Base-by-base conservation (phyloP, 2,329 filamentous ascomycete species). In the Botrytis pseudocinerea region DNA sequence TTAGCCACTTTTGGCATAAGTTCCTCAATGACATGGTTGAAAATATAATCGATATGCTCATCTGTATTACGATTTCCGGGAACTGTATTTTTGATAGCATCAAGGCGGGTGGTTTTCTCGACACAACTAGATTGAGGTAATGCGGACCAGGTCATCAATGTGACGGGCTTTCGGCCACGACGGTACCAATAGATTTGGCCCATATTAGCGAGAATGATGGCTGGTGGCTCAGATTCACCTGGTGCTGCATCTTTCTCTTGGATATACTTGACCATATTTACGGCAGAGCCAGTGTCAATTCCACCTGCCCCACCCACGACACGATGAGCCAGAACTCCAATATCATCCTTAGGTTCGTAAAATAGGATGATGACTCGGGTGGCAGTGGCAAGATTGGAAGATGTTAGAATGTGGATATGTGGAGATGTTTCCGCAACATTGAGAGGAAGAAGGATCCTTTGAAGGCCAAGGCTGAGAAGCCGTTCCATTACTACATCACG, bases 181-280 rank as follows among this genome's bases (percentile, higher is more conserved):
- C 92, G 89, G 81, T 92, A 93, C 90, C 93, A 98, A 78, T 91
- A 85, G 28, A 93, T 84, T 82, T 97, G 90, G 7, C 93, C 93
- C 6, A 89, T 85, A 80, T 97, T 98, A 63, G 93, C 88, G 40
- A 97, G 84, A 42, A 98, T 83, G 72, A 98, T 83, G 4, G 88
- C 92, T 0, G 87, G 89, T 2, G 83, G 76, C 0, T 81, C 75
- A 7, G 80, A 69, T 51, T 76, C 75, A 14, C 68, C 68, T 25
- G 74, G 40, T 3, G 74, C 75, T 28, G 75, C 74, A 1, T 44
- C 28, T 22, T 76, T 75, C 12, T 73, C 62, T 65, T 80, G 77
- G 7, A 90, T 81, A 20, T 81, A 82, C 51, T 84, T 81, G 38
- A 91, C 86, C 73, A 95, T 84, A 18, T 89, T 87, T 44, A 95